Percentiles rank a stretch among this genome's conserved stretches.
Evolutionary conservation across 768 basidiomycete genomes (phyloP).

Genomic region (Royoungia palumana): DNA sequence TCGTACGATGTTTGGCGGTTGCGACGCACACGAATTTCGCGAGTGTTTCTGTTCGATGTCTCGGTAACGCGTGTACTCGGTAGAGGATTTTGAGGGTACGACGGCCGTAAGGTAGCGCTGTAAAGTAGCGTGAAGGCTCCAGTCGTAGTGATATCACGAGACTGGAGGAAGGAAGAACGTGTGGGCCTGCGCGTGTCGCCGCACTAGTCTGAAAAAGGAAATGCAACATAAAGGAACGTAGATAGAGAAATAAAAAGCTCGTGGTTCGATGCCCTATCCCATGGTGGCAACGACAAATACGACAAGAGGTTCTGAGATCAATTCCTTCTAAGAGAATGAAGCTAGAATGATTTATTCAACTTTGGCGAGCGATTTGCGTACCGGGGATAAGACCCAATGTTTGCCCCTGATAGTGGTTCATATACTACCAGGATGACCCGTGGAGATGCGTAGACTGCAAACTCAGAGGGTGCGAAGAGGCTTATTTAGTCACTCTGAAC

Average conservation of each 20-base stretch:
- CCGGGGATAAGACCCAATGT: conserved; percentile 32
- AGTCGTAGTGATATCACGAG: too few relatives aligned
- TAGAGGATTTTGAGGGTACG: too few relatives aligned
- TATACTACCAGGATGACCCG: too few relatives aligned
- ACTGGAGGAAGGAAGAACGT: too few relatives aligned
- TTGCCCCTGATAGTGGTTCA: not conserved
- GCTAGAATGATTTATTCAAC: not conserved
- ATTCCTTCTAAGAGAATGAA: conserved; percentile 49
- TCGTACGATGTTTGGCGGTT: conserved; percentile 86
- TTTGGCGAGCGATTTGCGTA: conserved; percentile 5
- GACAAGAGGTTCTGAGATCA: conserved; percentile 64
- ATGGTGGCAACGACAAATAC: conserved; percentile 83
- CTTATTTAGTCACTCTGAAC: too few relatives aligned
- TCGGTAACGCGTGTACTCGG: not conserved
- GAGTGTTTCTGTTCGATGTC: conserved; percentile 43
- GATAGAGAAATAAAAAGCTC: conserved; percentile 32
- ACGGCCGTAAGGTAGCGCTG: too few relatives aligned
- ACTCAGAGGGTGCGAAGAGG: too few relatives aligned
- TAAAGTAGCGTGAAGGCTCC: too few relatives aligned
- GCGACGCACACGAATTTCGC: conserved; percentile 87
- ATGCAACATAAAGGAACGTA: too few relatives aligned
- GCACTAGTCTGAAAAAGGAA: too few relatives aligned
- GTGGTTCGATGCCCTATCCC: conserved; percentile 35
- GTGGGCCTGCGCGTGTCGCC: conserved; percentile 80
- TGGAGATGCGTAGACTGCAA: too few relatives aligned